These are phyloP conservation scores for Boletus vinaceobasis DNA, from an alignment of 768 basidiomycete genomes.

Conservation along the genomic window DNA sequence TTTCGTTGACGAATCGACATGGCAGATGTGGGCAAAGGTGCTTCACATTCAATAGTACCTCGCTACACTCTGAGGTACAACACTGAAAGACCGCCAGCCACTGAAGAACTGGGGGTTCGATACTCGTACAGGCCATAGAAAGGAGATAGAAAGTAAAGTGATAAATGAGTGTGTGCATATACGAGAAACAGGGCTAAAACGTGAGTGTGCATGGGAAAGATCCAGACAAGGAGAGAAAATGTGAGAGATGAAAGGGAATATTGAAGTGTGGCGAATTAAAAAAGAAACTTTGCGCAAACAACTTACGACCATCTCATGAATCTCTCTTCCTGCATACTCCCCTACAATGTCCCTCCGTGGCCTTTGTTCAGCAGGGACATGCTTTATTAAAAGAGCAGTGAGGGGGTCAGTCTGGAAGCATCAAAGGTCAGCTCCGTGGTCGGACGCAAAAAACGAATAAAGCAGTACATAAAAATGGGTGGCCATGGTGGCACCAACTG, in stretches of 20 bases:
- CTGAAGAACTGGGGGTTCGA: slow-evolving; percentile 1
- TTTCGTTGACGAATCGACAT: not conserved
- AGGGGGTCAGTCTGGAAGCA: slow-evolving; percentile 73
- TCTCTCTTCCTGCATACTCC: slow-evolving; percentile 68
- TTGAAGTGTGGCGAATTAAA: not conserved
- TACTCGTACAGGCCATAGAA: slow-evolving; percentile 25
- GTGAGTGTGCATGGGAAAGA: slow-evolving; percentile 11
- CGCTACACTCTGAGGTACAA: slow-evolving; percentile 23
- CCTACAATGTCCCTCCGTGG: slow-evolving; percentile 71
- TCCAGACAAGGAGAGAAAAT: slow-evolving; percentile 2
- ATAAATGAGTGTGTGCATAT: slow-evolving; percentile 20
- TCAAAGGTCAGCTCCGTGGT: slow-evolving; percentile 4
- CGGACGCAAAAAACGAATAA: not conserved
- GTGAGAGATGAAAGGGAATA: slow-evolving; percentile 10
- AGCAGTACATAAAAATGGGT: slow-evolving; percentile 3
- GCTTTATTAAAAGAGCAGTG: slow-evolving; percentile 77
- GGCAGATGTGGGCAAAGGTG: not conserved
- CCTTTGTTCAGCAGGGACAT: slow-evolving; percentile 74
- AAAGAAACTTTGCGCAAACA: slow-evolving; percentile 15
- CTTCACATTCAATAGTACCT: slow-evolving; percentile 20
- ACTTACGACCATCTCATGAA: slow-evolving; percentile 79
- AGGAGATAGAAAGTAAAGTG: slow-evolving; percentile 12
- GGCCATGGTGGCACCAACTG: slow-evolving; percentile 2
- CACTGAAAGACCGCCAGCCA: slow-evolving; percentile 13
- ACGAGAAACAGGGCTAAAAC: slow-evolving; percentile 20